Conservation (phyloP, 371 early-diverging fungal genomes). For the Mucor irregularis region DNA sequence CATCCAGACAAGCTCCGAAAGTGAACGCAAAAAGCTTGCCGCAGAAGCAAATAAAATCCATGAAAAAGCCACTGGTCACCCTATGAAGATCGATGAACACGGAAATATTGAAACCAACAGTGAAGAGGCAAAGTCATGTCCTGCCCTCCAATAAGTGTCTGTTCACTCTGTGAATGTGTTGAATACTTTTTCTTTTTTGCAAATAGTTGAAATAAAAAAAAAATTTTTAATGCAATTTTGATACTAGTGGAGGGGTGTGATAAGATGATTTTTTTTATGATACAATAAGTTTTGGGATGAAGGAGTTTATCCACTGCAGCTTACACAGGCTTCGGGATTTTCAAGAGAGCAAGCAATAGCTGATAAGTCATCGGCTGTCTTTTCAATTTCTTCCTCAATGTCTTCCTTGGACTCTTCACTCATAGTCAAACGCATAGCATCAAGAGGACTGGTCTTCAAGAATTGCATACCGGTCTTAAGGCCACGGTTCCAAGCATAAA, state of each 20-base stretch:
- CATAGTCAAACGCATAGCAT: conserved; percentile 78
- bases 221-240: too few relatives aligned
- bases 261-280: neutral
- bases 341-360: conserved; percentile 69
- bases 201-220: conserved; percentile 1
- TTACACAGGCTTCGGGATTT: conserved; percentile 89
- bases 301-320: conserved; percentile 76
- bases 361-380: conserved; percentile 47
- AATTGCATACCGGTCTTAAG: conserved; percentile 99
- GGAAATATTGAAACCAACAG: conserved; percentile 19
- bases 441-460: conserved; percentile 90
- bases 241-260: neutral
- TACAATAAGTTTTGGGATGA: neutral
- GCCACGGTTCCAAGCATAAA: conserved; percentile 96
- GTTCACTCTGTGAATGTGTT: neutral
- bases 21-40: conserved; percentile 24
- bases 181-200: neutral
- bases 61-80: conserved; percentile 25
- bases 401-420: conserved; percentile 36
- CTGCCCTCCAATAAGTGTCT: conserved; percentile 23
- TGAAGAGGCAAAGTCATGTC: conserved; percentile 28
- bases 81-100: conserved; percentile 31
- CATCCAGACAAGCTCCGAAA: conserved; percentile 4
- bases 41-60: conserved; percentile 27
- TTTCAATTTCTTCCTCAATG: conserved; percentile 22